These are phyloP conservation scores for Chlorencoelia australis DNA, from an alignment of 2,329 filamentous ascomycete species.

Conservation along the genomic window DNA sequence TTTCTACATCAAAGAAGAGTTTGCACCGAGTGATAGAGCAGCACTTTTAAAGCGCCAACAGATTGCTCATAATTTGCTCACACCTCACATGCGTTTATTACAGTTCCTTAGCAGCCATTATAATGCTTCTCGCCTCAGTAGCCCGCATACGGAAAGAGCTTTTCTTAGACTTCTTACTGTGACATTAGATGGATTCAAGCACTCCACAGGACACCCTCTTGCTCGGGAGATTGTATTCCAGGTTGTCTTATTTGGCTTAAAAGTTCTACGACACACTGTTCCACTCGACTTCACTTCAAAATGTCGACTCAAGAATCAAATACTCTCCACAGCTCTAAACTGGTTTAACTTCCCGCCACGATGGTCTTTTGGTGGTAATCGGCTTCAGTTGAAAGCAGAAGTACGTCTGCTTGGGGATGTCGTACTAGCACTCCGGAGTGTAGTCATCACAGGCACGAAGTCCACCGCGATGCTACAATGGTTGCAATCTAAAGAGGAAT, in stretches of 20 bases:
- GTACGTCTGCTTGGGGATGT: conserved; percentile 73
- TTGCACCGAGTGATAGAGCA: conserved; percentile 79
- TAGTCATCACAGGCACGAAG: conserved; percentile 45
- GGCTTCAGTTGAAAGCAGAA: conserved; percentile 88
- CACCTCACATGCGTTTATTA: conserved; percentile 75
- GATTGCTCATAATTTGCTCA: conserved; percentile 68
- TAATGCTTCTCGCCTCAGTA: conserved; percentile 81
- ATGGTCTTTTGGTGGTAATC: conserved; percentile 95
- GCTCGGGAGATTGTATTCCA: conserved; percentile 89
- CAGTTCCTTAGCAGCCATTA: conserved; percentile 93
- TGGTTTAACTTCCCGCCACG: conserved; percentile 81
- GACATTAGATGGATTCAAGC: conserved; percentile 65
- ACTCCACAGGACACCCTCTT: conserved; percentile 69
- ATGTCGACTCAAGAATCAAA: conserved; percentile 80
- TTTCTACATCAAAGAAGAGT: conserved; percentile 85
- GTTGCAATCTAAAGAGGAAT: conserved; percentile 67
- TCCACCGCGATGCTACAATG: conserved; percentile 42
- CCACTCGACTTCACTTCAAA: conserved; percentile 53
- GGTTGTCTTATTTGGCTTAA: conserved; percentile 71
- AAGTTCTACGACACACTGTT: conserved; percentile 63
- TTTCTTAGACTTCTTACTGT: conserved; percentile 73
- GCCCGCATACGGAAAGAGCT: conserved; percentile 66
- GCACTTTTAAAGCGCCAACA: conserved; percentile 66
- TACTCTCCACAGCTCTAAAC: conserved; percentile 72
- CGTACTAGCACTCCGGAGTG: conserved; percentile 51